Evolutionary conservation across 148 eudicot species (phyloP).

Genomic region (Camellia lanceoleosa): DNA sequence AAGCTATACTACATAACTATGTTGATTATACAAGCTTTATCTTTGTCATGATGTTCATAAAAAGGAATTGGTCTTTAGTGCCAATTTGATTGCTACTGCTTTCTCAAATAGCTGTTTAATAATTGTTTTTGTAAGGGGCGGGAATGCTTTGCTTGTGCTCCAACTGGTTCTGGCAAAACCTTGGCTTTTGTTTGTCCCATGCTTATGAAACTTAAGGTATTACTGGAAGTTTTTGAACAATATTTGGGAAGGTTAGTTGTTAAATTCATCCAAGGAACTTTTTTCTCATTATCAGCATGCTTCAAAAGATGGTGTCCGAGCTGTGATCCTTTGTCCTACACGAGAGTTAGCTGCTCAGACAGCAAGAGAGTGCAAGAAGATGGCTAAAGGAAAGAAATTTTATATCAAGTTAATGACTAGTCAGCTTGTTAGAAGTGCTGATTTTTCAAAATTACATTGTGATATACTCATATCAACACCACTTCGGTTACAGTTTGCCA

Average conservation of each 20-base stretch:
- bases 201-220: constrained; percentile 85
- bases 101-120: constrained; percentile 6
- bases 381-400: constrained; percentile 78
- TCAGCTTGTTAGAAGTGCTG: constrained; percentile 66
- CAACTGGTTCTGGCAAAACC: constrained; percentile 98
- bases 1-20: neutral
- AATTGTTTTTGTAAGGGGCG: constrained; percentile 51
- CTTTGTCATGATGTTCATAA: neutral
- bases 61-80: neutral
- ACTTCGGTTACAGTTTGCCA: constrained; percentile 62
- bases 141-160: constrained; percentile 98
- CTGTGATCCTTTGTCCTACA: constrained; percentile 84
- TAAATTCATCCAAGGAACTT: constrained; percentile 17
- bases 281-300: constrained; percentile 46
- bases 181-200: constrained; percentile 92
- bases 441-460: constrained; percentile 78
- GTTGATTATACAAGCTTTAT: neutral
- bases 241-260: constrained; percentile 4
- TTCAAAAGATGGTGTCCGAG: constrained; percentile 67
- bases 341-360: constrained; percentile 97
- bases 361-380: constrained; percentile 82
- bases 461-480: constrained; percentile 92
- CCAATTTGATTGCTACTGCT: neutral
- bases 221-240: neutral
- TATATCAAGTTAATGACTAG: constrained; percentile 79